Evolutionary conservation across 179 eudicot genomes (phyloP), one percentile per base, ranked within the genome.

Genomic region (Spergularia azorica): DNA sequence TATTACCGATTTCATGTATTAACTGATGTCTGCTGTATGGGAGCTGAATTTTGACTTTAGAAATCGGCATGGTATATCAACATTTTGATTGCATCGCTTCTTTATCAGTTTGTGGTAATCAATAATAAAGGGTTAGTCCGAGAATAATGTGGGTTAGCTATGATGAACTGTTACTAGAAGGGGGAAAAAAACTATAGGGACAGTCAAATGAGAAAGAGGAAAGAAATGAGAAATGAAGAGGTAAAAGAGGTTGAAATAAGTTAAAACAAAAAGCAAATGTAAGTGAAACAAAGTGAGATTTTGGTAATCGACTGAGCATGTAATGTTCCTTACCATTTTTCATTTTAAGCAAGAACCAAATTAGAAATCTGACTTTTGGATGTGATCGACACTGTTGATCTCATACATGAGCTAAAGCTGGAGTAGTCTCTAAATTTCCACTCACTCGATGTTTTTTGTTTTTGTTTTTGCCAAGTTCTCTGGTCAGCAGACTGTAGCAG

Each of bases 401-500:
- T 0, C 8, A 6, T 50, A 9, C 9, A 66, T 43, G 46, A 18
- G 6, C 32, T 67, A 21, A 5, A 69, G 58, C 55, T 17, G 70
- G 21, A 26, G n/a, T 16, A 41, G 39, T 21, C 38, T 36, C 15
- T 21, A 76, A 51, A 9, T n/a, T 66, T 76, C 20, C 17, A 8
- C 38, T 63, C 38, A 51, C 60, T 52, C 12, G 18, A 67, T 14
- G 70, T 52, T 54, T 64, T 10, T 55, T 54, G 1, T 16, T 75
- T 52, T 67, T 18, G 7, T 6, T 67, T 59, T 39, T 20, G 98
- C 63, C 92, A 89, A 80, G 83, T 95, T 72, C 89, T 95, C 74
- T 95, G 98, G 99, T 89, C 97, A 77, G 85, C 94, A 82, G 89
- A 93, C 80, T 91, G 94, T 84, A 89, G 92, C 95, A 95, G 99